Evolutionary conservation across 192 early-diverging fungal genomes (phyloP).

Genomic region (Mortierella claussenii): DNA sequence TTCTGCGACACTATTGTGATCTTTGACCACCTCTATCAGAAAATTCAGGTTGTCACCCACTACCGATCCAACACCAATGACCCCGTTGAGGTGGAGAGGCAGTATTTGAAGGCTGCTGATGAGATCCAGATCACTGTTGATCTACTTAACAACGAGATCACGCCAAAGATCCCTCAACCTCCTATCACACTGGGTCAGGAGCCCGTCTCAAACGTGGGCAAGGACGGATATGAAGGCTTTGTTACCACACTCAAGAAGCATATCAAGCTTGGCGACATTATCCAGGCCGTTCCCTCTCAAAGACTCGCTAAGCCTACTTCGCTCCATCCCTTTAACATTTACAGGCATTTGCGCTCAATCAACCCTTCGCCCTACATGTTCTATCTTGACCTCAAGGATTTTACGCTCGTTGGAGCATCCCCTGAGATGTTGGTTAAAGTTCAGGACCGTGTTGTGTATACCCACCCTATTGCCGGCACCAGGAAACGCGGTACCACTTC

Average conservation of each 20-base stretch:
- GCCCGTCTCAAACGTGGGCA: conserved; percentile 88
- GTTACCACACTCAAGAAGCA: conserved; percentile 89
- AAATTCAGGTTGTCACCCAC: conserved; percentile 93
- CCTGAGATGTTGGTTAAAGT: conserved; percentile 99
- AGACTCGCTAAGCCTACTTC: conserved; percentile 86
- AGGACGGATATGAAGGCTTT: conserved; percentile 91
- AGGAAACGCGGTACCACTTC: conserved; percentile 86
- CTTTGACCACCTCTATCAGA: conserved; percentile 94
- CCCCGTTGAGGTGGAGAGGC: conserved; percentile 59
- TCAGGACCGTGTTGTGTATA: conserved; percentile 80
- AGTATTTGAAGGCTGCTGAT: conserved; percentile 76
- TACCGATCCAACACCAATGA: conserved; percentile 73
- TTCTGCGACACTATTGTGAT: conserved; percentile 96
- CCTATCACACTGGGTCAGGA: conserved; percentile 74
- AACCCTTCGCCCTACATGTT: conserved; percentile 99
- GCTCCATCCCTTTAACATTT: conserved; percentile 98
- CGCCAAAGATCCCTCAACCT: conserved; percentile 83
- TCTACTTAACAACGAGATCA: conserved; percentile 74
- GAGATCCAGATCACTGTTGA: conserved; percentile 77
- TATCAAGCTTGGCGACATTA: conserved; percentile 96
- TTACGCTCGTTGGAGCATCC: conserved; percentile 96
- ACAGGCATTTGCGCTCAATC: conserved; percentile 91
- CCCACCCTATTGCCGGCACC: conserved; percentile 98
- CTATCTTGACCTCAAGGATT: conserved; percentile 93
- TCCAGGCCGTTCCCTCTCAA: conserved; percentile 97